These are phyloP conservation scores for Ceratobasidium sp. DNA, from an alignment of 1,284 basidiomycete genomes.

Conservation along the genomic window DNA sequence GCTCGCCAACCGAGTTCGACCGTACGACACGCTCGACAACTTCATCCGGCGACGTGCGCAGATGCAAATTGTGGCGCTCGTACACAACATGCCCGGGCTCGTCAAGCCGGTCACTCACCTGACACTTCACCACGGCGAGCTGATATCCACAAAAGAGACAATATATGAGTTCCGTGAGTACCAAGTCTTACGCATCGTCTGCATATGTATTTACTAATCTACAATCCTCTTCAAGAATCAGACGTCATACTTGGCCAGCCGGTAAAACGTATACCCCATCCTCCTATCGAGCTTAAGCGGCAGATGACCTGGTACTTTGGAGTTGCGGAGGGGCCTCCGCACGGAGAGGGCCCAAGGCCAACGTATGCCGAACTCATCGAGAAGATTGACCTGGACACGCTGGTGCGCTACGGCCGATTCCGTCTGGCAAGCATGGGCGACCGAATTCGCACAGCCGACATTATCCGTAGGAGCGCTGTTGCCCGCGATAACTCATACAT, in stretches of 20 bases:
- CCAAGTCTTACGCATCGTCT: neutral
- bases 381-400: neutral
- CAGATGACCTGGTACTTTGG: constrained; percentile 21
- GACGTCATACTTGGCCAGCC: constrained; percentile 8
- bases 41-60: constrained; percentile 52
- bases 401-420: constrained; percentile 33
- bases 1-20: constrained; percentile 52
- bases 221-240: neutral
- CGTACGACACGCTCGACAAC: constrained; percentile 53
- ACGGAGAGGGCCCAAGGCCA: neutral
- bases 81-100: constrained; percentile 11
- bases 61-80: constrained; percentile 44
- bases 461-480: constrained; percentile 43
- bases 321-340: neutral
- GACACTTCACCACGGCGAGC: neutral
- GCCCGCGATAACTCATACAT: constrained; percentile 36
- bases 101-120: neutral
- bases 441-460: constrained; percentile 23
- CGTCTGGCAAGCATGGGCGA: constrained; percentile 18
- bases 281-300: neutral
- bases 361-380: neutral
- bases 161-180: constrained; percentile 18
- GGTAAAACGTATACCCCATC: neutral
- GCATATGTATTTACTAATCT: neutral
- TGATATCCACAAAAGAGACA: constrained; percentile 9